Percentiles rank a stretch among this genome's conserved stretches.
Evolutionary conservation across 2,329 filamentous ascomycete species (phyloP).

Genomic region (Cyphellophora europaea): DNA sequence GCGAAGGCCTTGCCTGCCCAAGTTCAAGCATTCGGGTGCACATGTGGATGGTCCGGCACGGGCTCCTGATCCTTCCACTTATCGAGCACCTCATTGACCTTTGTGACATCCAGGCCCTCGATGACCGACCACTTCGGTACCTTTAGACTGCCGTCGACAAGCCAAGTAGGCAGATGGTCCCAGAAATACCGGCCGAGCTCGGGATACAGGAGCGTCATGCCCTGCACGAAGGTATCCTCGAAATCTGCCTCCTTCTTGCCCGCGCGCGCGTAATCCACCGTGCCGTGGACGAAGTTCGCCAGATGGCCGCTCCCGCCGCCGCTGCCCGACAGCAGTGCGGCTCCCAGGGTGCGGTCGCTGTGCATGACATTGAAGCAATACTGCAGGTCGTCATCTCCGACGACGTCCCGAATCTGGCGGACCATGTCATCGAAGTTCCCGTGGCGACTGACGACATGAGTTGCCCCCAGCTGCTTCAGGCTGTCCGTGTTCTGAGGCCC

Average conservation of each 20-base stretch:
- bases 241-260: too few species aligned
- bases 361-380: too few species aligned
- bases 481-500: conserved; percentile 16
- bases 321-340: too few species aligned
- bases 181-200: conserved; percentile 22
- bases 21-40: background rate
- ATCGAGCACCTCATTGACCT: conserved; percentile 30
- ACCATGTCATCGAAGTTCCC: conserved; percentile 21
- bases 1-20: too few species aligned
- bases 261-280: too few species aligned
- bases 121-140: conserved; percentile 14
- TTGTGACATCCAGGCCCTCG: conserved; percentile 24
- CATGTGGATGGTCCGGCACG: background rate
- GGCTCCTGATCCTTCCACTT: conserved; percentile 25
- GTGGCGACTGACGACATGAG: conserved; percentile 33
- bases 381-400: too few species aligned
- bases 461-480: conserved; percentile 29
- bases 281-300: too few species aligned
- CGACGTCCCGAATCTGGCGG: conserved; percentile 24
- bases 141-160: conserved; percentile 21
- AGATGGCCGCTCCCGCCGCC: too few species aligned
- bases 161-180: conserved; percentile 21
- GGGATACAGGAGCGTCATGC: too few species aligned
- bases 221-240: too few species aligned
- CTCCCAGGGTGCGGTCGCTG: too few species aligned